These are phyloP conservation scores for Keithomyces neogunnii DNA, from an alignment of 2,329 filamentous ascomycete species.

Conservation along the genomic window DNA sequence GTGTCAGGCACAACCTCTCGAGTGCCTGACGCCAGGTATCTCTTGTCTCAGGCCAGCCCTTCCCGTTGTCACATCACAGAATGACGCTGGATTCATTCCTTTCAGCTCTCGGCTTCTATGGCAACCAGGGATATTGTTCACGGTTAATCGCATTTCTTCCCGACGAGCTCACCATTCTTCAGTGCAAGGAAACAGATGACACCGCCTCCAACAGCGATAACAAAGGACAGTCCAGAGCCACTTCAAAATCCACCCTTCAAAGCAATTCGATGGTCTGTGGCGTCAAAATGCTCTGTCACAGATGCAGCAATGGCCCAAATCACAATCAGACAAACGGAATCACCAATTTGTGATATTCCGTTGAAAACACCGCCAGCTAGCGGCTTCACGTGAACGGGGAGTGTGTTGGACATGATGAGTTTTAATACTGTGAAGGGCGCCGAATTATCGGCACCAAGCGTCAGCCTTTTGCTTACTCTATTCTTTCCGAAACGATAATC, in stretches of 20 bases:
- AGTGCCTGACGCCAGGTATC: too few relatives aligned
- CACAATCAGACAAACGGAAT: conserved; percentile 41
- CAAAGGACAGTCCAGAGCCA: conserved; percentile 45
- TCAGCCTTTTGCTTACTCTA: too few relatives aligned
- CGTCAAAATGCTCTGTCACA: conserved; percentile 30
- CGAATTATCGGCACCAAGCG: neutral
- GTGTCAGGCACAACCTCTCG: too few relatives aligned
- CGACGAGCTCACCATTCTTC: conserved; percentile 37
- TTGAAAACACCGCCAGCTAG: conserved; percentile 54
- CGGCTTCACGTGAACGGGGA: conserved; percentile 44
- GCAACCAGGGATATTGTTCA: too few relatives aligned
- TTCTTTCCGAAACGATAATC: too few relatives aligned
- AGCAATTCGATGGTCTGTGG: conserved; percentile 17
- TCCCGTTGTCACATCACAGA: too few relatives aligned
- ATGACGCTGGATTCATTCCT: too few relatives aligned
- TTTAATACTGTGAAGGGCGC: conserved; percentile 48
- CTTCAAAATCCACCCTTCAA: conserved; percentile 44
- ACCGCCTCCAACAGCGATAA: conserved; percentile 25
- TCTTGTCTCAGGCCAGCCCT: too few relatives aligned
- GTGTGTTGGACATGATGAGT: conserved; percentile 45
- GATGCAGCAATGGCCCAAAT: conserved; percentile 38
- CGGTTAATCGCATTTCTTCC: conserved; percentile 22
- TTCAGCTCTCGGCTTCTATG: too few relatives aligned
- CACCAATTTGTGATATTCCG: conserved; percentile 48
- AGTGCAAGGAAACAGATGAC: conserved; percentile 29